Conservation (phyloP, 257 asterid species). For the Solanum medicagineum region DNA sequence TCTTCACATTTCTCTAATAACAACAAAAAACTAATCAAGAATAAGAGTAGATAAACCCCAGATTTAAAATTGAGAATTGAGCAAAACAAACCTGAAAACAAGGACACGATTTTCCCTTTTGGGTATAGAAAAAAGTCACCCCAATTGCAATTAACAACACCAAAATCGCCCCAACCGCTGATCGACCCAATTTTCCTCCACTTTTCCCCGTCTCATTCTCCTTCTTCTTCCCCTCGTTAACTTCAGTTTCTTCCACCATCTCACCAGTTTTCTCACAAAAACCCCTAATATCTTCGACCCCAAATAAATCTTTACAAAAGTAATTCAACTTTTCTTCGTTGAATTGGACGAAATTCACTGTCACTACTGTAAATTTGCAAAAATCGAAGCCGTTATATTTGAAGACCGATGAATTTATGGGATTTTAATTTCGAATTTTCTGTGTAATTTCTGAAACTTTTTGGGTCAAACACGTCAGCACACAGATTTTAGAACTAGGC, state of each 20-base stretch:
- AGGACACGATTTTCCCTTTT: conserved; percentile 41
- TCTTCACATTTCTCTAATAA: not conserved
- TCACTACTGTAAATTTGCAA: not conserved
- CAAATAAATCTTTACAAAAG: not conserved
- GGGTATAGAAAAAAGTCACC: conserved; percentile 23
- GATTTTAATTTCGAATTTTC: not conserved
- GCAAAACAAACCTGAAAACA: conserved; percentile 61
- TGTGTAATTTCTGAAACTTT: not conserved
- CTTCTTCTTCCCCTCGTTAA: conserved; percentile 10
- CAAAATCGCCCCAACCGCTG: conserved; percentile 34
- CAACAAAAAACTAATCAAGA: not conserved
- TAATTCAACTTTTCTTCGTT: not conserved
- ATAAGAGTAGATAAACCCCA: not conserved
- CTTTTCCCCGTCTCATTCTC: conserved; percentile 12
- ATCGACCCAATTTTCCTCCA: conserved; percentile 33
- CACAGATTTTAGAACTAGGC: not conserved
- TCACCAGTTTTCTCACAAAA: not conserved
- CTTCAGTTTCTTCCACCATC: conserved; percentile 64
- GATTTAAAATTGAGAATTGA: not conserved
- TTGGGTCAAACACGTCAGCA: not conserved
- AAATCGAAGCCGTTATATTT: not conserved
- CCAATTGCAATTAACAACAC: conserved; percentile 41
- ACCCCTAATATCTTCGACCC: not conserved
- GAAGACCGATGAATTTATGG: not conserved
- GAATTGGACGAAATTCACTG: not conserved